phyloP scores from a whole-genome alignment of 257 asterid genomes.

The Striga asiatica region DNA sequence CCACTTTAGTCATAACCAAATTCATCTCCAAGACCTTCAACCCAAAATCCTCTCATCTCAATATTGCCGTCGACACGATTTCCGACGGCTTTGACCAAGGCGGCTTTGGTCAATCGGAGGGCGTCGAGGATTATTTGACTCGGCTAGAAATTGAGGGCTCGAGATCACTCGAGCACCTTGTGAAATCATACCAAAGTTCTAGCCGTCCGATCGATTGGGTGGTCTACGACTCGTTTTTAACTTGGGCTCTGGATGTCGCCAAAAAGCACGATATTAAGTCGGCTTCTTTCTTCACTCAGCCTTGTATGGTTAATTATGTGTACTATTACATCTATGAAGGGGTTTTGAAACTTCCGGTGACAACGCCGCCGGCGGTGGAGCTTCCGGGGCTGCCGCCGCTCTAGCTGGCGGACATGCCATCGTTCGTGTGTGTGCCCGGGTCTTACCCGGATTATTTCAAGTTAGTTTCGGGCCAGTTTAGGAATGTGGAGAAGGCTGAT shows the following conservation, averaged over 20 bases:
- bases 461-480: conserved; percentile 42
- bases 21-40: conserved; percentile 35
- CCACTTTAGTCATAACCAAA: conserved; percentile 54
- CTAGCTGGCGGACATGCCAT: conserved; percentile 46
- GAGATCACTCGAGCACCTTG: conserved; percentile 30
- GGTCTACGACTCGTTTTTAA: conserved; percentile 59
- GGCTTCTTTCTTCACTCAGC: conserved; percentile 60
- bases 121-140: conserved; percentile 26
- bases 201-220: conserved; percentile 37
- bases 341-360: conserved; percentile 31
- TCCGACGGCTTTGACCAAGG: conserved; percentile 74
- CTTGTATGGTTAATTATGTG: conserved; percentile 59
- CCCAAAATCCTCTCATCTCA: conserved; percentile 28
- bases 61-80: conserved; percentile 32
- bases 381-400: conserved; percentile 65
- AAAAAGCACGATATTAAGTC: conserved; percentile 24
- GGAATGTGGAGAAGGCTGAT: conserved; percentile 57
- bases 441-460: conserved; percentile 62
- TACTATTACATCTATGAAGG: conserved; percentile 44
- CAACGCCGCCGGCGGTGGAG: conserved; percentile 29
- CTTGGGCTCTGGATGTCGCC: conserved; percentile 65
- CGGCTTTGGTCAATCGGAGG: conserved; percentile 34
- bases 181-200: conserved; percentile 16
- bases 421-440: conserved; percentile 45
- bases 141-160: conserved; percentile 31